Evolutionary conservation across 2,329 filamentous ascomycete species (phyloP), one percentile per base, ranked within the genome.

Genomic region (Tolypocladium pustulatum): DNA sequence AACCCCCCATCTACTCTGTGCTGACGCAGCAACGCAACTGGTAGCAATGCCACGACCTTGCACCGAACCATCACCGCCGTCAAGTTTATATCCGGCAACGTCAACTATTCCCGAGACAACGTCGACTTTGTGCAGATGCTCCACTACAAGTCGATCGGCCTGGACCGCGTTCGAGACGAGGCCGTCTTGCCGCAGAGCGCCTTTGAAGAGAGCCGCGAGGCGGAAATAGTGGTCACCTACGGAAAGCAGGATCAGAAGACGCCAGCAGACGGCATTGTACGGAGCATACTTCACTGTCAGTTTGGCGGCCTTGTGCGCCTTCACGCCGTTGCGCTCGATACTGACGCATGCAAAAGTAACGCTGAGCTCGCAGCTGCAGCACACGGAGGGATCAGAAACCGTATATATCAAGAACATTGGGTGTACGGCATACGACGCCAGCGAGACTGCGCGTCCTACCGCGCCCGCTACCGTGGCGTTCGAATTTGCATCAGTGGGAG

Each of bases 81-180:
- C 43, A 53, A 40, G 56, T 57, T 57, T 13, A 32, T 27, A 15
- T 57, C 56, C 13, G 56, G 56, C 43, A 53, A 30, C 43, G 56
- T 53, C 43, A 27, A 20, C 32, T 57, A 57, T 20, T n/a, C 34
- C 9, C 56, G 56, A 25, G 46, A 57, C 15, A 53, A 52, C 34
- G 43, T 57, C 34, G 43, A 57, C 34, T 57, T 57, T 34, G 36
- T 57, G 36, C 56, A 57, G 34, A 41, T 52, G 15, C 56, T 57
- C 34, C 56, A 57, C 46, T 57, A 57, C 43, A 57, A 57, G 43
- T 52, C 46, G 4, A 57, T 57, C 25, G 56, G 53, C n/a, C 46
- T 57, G 22, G 37, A 20, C 46, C 46, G 56, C 34, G 53, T 57
- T 32, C 40, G 49, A 3, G 55, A 56, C 38, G 55, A 56, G 30